These are phyloP conservation scores for Rhizopogon vinicolor DNA, from an alignment of 768 basidiomycete species.

Conservation along the genomic window DNA sequence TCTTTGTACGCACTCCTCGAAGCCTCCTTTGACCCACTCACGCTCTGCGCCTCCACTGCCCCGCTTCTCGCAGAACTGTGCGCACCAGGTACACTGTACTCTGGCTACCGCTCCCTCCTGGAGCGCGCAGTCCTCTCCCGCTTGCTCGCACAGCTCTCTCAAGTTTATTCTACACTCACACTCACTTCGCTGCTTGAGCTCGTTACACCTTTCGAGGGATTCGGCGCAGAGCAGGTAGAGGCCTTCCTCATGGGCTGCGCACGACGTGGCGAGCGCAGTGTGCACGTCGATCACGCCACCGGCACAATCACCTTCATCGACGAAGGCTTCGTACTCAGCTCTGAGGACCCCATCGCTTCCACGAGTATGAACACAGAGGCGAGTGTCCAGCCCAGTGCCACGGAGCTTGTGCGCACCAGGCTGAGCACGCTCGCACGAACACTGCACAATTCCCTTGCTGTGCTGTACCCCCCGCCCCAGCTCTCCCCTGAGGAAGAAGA, in stretches of 20 bases:
- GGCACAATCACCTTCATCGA: conserved; percentile 84
- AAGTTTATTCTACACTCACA: conserved; percentile 87
- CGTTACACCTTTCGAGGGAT: conserved; percentile 64
- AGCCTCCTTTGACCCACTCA: conserved; percentile 89
- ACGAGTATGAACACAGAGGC: conserved; percentile 28
- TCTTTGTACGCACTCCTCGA: conserved; percentile 85
- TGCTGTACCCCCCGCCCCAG: conserved; percentile 42
- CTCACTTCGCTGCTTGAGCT: conserved; percentile 74
- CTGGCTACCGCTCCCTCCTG: conserved; percentile 84
- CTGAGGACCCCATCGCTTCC: conserved; percentile 27
- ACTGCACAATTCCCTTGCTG: conserved; percentile 65
- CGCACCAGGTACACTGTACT: conserved; percentile 43
- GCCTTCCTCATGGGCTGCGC: conserved; percentile 93
- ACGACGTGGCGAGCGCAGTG: conserved; percentile 77
- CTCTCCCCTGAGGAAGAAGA: conserved; percentile 46
- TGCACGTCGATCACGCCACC: conserved; percentile 84
- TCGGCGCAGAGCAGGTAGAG: conserved; percentile 72
- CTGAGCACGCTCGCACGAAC: conserved; percentile 71
- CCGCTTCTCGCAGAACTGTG: conserved; percentile 68
- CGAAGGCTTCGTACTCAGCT: conserved; percentile 53
- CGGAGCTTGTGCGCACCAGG: conserved; percentile 72
- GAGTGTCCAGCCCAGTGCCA: conserved; percentile 65
- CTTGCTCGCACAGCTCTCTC: conserved; percentile 84
- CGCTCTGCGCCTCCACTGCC: conserved; percentile 71
- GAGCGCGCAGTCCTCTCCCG: conserved; percentile 89